A percentile compares a stretch with the other conserved stretches of the same genome.
Evolutionary conservation across 768 basidiomycete genomes (phyloP).

Genomic region (Cyclocybe cylindracea): DNA sequence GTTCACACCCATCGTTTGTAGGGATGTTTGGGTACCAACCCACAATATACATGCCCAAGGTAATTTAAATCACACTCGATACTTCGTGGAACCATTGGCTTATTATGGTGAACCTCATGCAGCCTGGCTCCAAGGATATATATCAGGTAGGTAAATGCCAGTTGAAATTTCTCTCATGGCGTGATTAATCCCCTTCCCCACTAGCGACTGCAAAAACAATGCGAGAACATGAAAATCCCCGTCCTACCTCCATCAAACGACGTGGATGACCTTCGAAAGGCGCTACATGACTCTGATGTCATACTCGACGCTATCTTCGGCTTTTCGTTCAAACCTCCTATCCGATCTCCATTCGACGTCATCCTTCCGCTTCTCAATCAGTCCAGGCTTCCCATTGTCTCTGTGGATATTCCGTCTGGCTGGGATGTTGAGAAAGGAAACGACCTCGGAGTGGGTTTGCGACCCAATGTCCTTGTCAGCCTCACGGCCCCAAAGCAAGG

Average conservation of each 20-base stretch:
- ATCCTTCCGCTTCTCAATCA: slow-evolving; percentile 67
- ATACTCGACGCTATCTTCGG: slow-evolving; percentile 97
- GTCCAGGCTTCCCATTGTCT: slow-evolving; percentile 80
- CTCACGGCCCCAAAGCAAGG: slow-evolving; percentile 95
- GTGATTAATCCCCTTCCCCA: neutral
- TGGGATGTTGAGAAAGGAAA: slow-evolving; percentile 92
- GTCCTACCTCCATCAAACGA: slow-evolving; percentile 58
- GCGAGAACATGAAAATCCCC: slow-evolving; percentile 84
- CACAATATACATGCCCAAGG: slow-evolving; percentile 93
- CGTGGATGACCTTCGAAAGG: slow-evolving; percentile 43
- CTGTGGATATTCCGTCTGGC: slow-evolving; percentile 94
- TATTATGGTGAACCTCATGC: neutral
- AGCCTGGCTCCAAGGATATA: slow-evolving; percentile 93
- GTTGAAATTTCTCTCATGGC: neutral
- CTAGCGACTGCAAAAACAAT: slow-evolving; percentile 83
- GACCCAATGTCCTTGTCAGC: slow-evolving; percentile 82
- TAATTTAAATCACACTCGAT: slow-evolving; percentile 22
- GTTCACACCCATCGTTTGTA: slow-evolving; percentile 25
- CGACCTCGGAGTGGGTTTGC: slow-evolving; percentile 53
- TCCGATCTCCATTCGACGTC: slow-evolving; percentile 83
- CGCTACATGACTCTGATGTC: slow-evolving; percentile 68
- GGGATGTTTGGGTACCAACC: slow-evolving; percentile 93
- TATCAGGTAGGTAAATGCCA: slow-evolving; percentile 58
- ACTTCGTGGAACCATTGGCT: neutral
- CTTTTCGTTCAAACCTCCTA: slow-evolving; percentile 93